phyloP scores from a whole-genome alignment of 169 alveolate genomes.

The Cryptosporidium baileyi region DNA sequence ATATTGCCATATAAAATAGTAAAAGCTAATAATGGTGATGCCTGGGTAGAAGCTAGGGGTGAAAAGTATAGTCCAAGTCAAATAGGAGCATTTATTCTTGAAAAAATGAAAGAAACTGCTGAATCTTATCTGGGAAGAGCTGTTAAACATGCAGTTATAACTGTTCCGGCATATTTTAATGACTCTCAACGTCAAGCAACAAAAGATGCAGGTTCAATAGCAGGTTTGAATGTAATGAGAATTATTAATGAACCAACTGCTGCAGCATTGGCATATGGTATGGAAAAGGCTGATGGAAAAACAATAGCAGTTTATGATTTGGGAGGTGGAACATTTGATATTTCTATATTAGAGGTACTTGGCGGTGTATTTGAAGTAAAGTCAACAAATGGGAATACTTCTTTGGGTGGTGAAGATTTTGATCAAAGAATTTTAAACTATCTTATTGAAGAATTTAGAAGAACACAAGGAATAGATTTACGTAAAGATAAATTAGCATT shows the following conservation, averaged over 20 bases:
- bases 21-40: constrained; percentile 96
- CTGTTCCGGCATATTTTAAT: constrained; percentile 96
- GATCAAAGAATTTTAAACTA: constrained; percentile 92
- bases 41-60: constrained; percentile 97
- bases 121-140: constrained; percentile 92
- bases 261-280: constrained; percentile 99
- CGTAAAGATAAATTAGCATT: constrained; percentile 93
- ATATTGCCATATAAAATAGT: constrained; percentile 95
- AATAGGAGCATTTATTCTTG: constrained; percentile 94
- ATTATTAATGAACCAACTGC: constrained; percentile 99
- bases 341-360: constrained; percentile 94
- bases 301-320: constrained; percentile 92
- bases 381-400: constrained; percentile 98
- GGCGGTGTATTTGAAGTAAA: constrained; percentile 99
- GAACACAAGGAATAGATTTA: constrained; percentile 94
- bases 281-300: constrained; percentile 94
- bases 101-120: constrained; percentile 96
- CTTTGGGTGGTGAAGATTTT: constrained; percentile 99
- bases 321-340: constrained; percentile 97
- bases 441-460: constrained; percentile 94
- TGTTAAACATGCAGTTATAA: constrained; percentile 94
- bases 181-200: constrained; percentile 97
- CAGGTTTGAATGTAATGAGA: constrained; percentile 93
- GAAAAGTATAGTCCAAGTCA: constrained; percentile 94
- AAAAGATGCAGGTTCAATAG: constrained; percentile 96